phyloP scores from a whole-genome alignment of 1,284 basidiomycete genomes.

The Malassezia caprae region DNA sequence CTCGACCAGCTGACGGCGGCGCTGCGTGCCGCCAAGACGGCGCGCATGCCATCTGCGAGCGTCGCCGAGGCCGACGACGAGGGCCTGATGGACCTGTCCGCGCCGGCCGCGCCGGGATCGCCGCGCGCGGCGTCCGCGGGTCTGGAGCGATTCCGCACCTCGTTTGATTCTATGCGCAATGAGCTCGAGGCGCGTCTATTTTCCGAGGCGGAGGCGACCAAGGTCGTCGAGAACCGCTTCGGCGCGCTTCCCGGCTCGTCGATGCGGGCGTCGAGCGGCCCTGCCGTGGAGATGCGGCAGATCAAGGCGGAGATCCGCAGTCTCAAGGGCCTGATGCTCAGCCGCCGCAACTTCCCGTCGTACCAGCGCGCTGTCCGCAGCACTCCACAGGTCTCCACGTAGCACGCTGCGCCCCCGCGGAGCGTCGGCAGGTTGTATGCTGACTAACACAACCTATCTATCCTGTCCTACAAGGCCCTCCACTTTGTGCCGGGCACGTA shows the following conservation, averaged over 20 bases:
- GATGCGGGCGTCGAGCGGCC: neutral
- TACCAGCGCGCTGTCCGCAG: constrained; percentile 20
- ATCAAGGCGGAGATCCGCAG: constrained; percentile 43
- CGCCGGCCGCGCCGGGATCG: constrained; percentile 11
- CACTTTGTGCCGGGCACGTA: constrained; percentile 1
- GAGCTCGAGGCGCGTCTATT: constrained; percentile 8
- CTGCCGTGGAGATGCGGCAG: constrained; percentile 21
- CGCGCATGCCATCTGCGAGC: constrained; percentile 1
- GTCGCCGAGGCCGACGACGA: constrained; percentile 22
- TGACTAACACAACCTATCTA: neutral
- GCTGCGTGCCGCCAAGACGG: constrained; percentile 13
- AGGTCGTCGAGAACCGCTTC: constrained; percentile 5
- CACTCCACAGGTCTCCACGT: neutral
- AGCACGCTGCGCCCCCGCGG: neutral
- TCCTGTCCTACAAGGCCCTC: neutral
- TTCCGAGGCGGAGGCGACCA: constrained; percentile 1
- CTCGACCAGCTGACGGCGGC: constrained; percentile 24
- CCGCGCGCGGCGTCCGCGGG: constrained; percentile 1
- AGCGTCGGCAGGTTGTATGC: neutral
- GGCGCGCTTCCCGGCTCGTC: neutral
- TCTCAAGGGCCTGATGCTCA: constrained; percentile 39
- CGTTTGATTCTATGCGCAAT: constrained; percentile 9
- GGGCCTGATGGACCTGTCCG: constrained; percentile 13
- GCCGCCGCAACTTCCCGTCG: constrained; percentile 31
- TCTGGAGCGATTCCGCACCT: neutral